Conservation (phyloP, 1,284 basidiomycete species). For the Marasmius sp. region DNA sequence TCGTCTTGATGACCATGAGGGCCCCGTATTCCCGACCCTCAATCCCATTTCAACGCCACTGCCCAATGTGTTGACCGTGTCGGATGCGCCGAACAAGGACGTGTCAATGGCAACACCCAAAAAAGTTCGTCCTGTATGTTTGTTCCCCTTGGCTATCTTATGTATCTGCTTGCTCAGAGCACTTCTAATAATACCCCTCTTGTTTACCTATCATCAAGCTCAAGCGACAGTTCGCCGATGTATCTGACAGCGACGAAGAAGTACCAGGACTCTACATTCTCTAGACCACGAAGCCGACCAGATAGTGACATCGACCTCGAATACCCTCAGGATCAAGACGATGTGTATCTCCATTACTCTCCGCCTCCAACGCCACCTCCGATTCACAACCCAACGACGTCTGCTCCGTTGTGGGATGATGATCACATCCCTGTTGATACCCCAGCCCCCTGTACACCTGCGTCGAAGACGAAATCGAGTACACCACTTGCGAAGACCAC, state of each 20-base stretch:
- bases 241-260: background rate
- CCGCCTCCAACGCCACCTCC: constrained; percentile 26
- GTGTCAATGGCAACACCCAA: background rate
- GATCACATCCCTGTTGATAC: background rate
- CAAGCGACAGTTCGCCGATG: constrained; percentile 22
- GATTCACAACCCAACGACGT: constrained; percentile 7
- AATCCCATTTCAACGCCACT: background rate
- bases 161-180: constrained; percentile 28
- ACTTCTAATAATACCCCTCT: background rate
- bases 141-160: background rate
- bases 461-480: constrained; percentile 1
- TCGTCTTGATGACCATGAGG: background rate
- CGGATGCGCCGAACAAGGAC: constrained; percentile 4
- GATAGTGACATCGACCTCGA: constrained; percentile 5
- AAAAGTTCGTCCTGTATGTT: constrained; percentile 4
- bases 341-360: constrained; percentile 37
- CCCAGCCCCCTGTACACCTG: background rate
- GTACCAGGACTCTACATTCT: background rate
- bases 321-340: constrained; percentile 21
- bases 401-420: background rate
- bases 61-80: background rate
- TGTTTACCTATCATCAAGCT: constrained; percentile 19
- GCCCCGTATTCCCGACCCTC: background rate
- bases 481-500: background rate
- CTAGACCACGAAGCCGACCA: background rate